Conservation (phyloP, 495 filamentous ascomycete species). For the Articulospora tetracladia region DNA sequence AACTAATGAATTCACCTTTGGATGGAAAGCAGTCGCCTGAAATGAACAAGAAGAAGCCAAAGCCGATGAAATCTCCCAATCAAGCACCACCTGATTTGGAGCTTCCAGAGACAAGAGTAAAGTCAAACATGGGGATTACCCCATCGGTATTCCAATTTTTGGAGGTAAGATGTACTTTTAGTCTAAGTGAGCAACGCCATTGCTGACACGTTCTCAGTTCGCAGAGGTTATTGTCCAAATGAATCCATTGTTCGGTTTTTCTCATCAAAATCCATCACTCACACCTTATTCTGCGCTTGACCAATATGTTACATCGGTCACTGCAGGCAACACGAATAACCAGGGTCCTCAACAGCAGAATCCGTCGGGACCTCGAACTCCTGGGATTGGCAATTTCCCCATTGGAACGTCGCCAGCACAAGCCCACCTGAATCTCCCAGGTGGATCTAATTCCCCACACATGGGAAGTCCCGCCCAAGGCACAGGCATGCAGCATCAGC, state of each 20-base stretch:
- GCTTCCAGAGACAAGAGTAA: conserved; percentile 61
- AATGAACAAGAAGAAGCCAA: conserved; percentile 63
- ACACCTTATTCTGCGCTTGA: conserved; percentile 59
- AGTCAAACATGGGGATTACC: conserved; percentile 54
- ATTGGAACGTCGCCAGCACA: conserved; percentile 51
- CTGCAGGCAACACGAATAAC: conserved; percentile 2
- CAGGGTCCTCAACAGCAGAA: conserved; percentile 10
- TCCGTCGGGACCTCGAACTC: conserved; percentile 30
- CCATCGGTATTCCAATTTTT: conserved; percentile 61
- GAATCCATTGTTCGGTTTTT: conserved; percentile 61
- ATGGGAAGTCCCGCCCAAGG: conserved; percentile 52
- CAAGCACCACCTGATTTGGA: conserved; percentile 52
- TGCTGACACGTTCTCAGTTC: conserved; percentile 40
- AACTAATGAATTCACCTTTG: conserved; percentile 39
- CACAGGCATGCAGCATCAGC: conserved; percentile 66
- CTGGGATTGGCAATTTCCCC: conserved; percentile 45
- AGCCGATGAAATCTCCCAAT: conserved; percentile 41
- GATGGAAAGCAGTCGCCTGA: conserved; percentile 70
- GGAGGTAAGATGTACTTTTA: conserved; percentile 46
- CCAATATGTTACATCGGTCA: conserved; percentile 48
- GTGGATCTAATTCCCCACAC: conserved; percentile 35
- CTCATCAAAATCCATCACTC: conserved; percentile 52
- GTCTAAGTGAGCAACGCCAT: neutral
- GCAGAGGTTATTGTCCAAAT: conserved; percentile 74
- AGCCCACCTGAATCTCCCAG: conserved; percentile 49